A percentile compares a stretch with the other conserved stretches of the same genome.
phyloP scores from a whole-genome alignment of 1,284 basidiomycete species.

The Ceratobasidium sp. region DNA sequence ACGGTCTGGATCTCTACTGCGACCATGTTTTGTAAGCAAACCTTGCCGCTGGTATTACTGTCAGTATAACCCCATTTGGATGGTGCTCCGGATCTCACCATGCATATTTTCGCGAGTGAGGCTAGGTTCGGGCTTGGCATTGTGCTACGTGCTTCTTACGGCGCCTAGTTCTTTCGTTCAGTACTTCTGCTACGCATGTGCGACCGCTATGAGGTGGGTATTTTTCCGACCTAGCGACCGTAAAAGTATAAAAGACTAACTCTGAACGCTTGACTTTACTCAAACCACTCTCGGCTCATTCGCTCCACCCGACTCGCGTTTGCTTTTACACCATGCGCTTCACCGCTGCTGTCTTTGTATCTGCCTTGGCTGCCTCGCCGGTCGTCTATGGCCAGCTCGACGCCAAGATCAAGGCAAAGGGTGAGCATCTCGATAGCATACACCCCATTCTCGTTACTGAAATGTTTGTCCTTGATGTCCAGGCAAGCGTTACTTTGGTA shows the following conservation, averaged over 20 bases:
- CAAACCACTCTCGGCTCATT: constrained; percentile 3
- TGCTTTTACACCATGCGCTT: constrained; percentile 15
- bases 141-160: not conserved
- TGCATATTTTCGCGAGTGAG: not conserved
- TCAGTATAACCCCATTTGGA: constrained; percentile 27
- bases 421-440: not conserved
- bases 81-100: not conserved
- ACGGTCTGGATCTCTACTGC: not conserved
- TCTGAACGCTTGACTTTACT: not conserved
- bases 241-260: constrained; percentile 13
- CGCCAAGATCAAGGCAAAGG: constrained; percentile 46
- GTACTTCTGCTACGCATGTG: not conserved
- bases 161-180: not conserved
- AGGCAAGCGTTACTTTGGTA: constrained; percentile 47
- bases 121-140: not conserved
- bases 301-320: not conserved
- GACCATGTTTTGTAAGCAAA: not conserved
- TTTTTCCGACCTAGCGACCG: not conserved
- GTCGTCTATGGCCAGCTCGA: constrained; percentile 30
- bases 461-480: not conserved
- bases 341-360: not conserved
- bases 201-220: not conserved
- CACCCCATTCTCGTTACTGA: not conserved
- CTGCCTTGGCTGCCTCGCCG: constrained; percentile 22
- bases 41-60: not conserved